These are phyloP conservation scores for Xylaria sp. DNA, from an alignment of 495 filamentous ascomycete species.

Conservation along the genomic window DNA sequence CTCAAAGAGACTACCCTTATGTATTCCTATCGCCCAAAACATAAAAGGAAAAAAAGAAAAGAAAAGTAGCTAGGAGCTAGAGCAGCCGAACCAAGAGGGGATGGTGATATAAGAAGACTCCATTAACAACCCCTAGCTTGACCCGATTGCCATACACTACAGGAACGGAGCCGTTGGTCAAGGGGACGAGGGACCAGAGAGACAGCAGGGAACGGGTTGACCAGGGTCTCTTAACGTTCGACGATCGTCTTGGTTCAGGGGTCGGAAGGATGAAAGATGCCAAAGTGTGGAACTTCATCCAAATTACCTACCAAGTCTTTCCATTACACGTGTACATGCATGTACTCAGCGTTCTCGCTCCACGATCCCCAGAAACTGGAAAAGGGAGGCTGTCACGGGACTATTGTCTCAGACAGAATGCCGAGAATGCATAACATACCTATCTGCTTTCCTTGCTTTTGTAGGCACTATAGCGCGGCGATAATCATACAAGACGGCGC, in stretches of 20 bases:
- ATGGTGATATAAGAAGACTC: slow-evolving; percentile 20
- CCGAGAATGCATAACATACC: slow-evolving; percentile 2
- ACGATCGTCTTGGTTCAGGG: slow-evolving; percentile 28
- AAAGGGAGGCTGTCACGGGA: neutral
- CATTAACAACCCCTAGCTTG: slow-evolving; percentile 12
- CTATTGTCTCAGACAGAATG: slow-evolving; percentile 22
- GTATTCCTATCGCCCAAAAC: neutral
- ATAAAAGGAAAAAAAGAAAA: neutral
- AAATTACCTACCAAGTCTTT: slow-evolving; percentile 29
- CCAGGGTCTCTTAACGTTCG: slow-evolving; percentile 17
- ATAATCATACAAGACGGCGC: neutral
- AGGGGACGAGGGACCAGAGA: slow-evolving; percentile 11
- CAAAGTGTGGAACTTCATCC: slow-evolving; percentile 31
- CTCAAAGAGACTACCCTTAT: neutral
- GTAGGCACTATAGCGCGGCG: neutral
- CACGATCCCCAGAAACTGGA: slow-evolving; percentile 10
- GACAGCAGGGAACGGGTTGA: slow-evolving; percentile 9
- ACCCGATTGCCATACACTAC: neutral
- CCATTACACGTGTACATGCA: slow-evolving; percentile 29
- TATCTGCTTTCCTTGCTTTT: slow-evolving; percentile 9
- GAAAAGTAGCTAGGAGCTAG: neutral
- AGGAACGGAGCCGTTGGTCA: slow-evolving; percentile 7
- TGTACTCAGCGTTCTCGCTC: slow-evolving; percentile 17
- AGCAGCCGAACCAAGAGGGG: neutral
- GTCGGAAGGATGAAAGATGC: slow-evolving; percentile 33